These are phyloP conservation scores for Oxytropis ochrocephala DNA, from an alignment of 306 rosid species.

Conservation along the genomic window DNA sequence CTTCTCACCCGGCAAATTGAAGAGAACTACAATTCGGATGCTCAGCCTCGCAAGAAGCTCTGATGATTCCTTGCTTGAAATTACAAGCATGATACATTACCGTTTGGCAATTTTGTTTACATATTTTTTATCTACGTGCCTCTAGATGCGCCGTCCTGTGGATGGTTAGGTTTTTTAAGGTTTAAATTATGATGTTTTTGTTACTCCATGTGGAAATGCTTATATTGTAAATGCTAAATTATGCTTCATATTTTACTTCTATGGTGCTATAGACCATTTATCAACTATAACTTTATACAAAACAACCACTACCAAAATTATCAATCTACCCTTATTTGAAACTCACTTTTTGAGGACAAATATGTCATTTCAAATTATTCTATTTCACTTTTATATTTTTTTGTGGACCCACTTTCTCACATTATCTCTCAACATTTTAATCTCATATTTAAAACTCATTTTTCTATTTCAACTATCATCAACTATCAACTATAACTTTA, in stretches of 20 bases:
- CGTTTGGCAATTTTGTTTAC: constrained; percentile 33
- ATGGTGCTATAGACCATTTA: background rate
- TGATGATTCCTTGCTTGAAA: constrained; percentile 35
- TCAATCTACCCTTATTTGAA: too few species aligned
- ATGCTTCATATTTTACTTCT: background rate
- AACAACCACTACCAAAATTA: too few species aligned
- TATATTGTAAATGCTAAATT: constrained; percentile 22
- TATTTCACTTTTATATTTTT: too few species aligned
- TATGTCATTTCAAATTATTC: too few species aligned
- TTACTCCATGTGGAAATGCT: background rate
- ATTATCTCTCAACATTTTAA: too few species aligned
- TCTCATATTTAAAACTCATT: too few species aligned
- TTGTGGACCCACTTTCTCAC: too few species aligned
- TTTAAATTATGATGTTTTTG: background rate
- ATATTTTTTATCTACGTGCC: background rate
- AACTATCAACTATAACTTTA: too few species aligned
- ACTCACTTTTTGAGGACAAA: too few species aligned
- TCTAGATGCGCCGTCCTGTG: background rate
- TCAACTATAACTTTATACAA: too few species aligned
- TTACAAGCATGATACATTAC: constrained; percentile 15
- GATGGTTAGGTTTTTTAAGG: constrained; percentile 7
- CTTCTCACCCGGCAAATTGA: constrained; percentile 87
- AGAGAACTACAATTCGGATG: constrained; percentile 44
- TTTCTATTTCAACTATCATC: too few species aligned
- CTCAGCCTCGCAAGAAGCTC: constrained; percentile 33